Evolutionary conservation across 2,329 filamentous ascomycete species (phyloP).

Genomic region (Colletotrichum sp.): DNA sequence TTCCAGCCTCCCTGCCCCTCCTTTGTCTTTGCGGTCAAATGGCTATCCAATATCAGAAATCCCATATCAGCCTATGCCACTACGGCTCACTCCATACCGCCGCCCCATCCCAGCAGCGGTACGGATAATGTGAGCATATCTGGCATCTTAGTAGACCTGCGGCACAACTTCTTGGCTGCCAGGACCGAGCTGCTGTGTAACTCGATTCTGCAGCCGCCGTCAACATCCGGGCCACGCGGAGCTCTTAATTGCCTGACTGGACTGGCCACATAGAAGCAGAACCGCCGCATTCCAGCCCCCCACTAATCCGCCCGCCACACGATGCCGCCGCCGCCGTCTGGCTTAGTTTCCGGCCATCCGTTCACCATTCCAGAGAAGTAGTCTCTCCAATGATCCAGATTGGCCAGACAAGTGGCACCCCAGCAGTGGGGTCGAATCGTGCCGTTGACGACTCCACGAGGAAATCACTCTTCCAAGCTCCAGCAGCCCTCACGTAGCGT

Average conservation of each 20-base stretch:
- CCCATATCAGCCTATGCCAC: neutral
- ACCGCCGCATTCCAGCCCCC: constrained; percentile 5
- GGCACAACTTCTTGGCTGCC: neutral
- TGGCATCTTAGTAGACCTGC: neutral
- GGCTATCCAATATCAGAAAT: neutral
- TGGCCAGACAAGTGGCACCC: neutral
- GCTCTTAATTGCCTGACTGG: neutral
- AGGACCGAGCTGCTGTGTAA: neutral
- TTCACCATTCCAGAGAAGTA: neutral
- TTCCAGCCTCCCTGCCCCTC: neutral
- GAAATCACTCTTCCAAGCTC: neutral
- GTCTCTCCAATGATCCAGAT: neutral
- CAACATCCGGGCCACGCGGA: neutral
- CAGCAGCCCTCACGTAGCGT: neutral
- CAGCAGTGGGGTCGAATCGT: neutral
- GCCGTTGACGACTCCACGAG: neutral
- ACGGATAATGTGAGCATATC: neutral
- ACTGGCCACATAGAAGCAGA: neutral
- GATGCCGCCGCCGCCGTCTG: neutral
- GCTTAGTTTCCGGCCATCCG: constrained; percentile 12
- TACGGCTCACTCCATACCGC: neutral
- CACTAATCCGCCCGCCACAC: neutral
- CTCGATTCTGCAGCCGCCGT: neutral
- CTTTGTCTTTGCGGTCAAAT: neutral
- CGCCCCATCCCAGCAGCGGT: neutral